Conservation (phyloP, 2,329 filamentous ascomycete genomes). For the Mollisiaceae sp. region DNA sequence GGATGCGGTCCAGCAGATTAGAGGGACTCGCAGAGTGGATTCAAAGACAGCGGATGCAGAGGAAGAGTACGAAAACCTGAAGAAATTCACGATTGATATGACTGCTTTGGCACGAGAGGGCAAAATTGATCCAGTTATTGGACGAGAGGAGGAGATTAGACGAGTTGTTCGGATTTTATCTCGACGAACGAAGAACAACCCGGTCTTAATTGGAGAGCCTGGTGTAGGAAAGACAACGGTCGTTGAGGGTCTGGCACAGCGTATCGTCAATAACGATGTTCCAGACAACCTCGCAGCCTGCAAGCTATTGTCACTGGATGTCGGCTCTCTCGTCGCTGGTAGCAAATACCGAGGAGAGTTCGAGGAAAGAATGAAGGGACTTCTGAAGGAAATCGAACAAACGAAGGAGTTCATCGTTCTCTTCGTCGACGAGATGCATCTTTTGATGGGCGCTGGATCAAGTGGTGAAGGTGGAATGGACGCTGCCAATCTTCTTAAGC, state of each 20-base stretch:
- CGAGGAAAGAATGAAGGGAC: slow-evolving; percentile 98
- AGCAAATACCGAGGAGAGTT: slow-evolving; percentile 99
- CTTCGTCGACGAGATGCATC: slow-evolving; percentile 98
- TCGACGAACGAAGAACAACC: slow-evolving; percentile 96
- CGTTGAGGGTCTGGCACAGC: slow-evolving; percentile 91
- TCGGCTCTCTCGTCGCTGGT: slow-evolving; percentile 91
- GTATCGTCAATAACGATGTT: slow-evolving; percentile 96
- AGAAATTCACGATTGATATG: slow-evolving; percentile 99
- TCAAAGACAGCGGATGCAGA: slow-evolving; percentile 95
- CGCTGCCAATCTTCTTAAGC: slow-evolving; percentile 95
- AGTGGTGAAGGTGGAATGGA: slow-evolving; percentile 98
- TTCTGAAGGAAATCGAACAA: slow-evolving; percentile 93
- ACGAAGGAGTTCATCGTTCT: slow-evolving; percentile 97
- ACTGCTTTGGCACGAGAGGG: slow-evolving; percentile 94
- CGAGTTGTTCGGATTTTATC: slow-evolving; percentile 91
- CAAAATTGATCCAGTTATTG: slow-evolving; percentile 97
- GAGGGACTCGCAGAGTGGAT: slow-evolving; percentile 91
- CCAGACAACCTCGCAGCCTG: slow-evolving; percentile 94
- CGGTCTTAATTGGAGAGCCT: slow-evolving; percentile 94
- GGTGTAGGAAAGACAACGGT: slow-evolving; percentile 99
- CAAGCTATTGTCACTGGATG: slow-evolving; percentile 92
- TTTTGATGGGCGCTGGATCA: slow-evolving; percentile 95
- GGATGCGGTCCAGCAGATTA: slow-evolving; percentile 87
- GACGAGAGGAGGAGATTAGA: slow-evolving; percentile 93
- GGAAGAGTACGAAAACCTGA: slow-evolving; percentile 90